Evolutionary conservation across 345 rosid genomes (phyloP).

Genomic region (Kernera saxatilis): DNA sequence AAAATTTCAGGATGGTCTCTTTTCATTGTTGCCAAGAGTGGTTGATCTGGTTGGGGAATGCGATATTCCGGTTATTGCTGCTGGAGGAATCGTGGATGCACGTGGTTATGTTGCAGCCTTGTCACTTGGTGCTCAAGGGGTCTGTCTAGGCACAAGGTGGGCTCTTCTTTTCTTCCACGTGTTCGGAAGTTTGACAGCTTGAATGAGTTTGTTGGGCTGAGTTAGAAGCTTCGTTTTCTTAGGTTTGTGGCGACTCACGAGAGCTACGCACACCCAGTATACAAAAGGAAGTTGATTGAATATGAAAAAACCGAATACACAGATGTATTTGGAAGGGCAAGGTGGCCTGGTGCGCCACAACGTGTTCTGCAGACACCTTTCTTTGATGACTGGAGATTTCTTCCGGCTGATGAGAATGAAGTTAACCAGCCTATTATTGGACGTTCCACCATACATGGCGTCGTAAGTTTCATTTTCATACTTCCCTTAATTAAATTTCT

Average conservation of each 20-base stretch:
- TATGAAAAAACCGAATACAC: constrained; percentile 65
- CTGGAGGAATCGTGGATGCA: constrained; percentile 73
- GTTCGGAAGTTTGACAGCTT: neutral
- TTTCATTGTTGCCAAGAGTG: constrained; percentile 72
- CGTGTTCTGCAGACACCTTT: constrained; percentile 69
- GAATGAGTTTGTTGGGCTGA: neutral
- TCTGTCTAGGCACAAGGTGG: constrained; percentile 86
- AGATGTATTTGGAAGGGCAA: constrained; percentile 67
- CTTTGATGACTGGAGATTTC: constrained; percentile 57
- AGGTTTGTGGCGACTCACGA: constrained; percentile 84
- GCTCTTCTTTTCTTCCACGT: neutral
- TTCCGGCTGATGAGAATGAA: constrained; percentile 53
- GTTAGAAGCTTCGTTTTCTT: neutral
- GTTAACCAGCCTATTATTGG: constrained; percentile 73
- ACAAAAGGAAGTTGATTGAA: constrained; percentile 69
- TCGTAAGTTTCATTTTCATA: constrained; percentile 35
- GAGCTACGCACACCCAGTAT: constrained; percentile 76
- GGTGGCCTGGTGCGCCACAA: constrained; percentile 86
- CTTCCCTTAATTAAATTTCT: neutral
- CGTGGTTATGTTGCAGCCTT: constrained; percentile 89
- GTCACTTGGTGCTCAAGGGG: constrained; percentile 85
- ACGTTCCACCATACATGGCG: constrained; percentile 52
- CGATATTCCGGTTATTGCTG: constrained; percentile 75
- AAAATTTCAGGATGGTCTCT: constrained; percentile 52
- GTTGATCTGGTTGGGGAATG: constrained; percentile 56